Conservation (phyloP, 2,329 filamentous ascomycete genomes). For the Verticillium albo-atrum region DNA sequence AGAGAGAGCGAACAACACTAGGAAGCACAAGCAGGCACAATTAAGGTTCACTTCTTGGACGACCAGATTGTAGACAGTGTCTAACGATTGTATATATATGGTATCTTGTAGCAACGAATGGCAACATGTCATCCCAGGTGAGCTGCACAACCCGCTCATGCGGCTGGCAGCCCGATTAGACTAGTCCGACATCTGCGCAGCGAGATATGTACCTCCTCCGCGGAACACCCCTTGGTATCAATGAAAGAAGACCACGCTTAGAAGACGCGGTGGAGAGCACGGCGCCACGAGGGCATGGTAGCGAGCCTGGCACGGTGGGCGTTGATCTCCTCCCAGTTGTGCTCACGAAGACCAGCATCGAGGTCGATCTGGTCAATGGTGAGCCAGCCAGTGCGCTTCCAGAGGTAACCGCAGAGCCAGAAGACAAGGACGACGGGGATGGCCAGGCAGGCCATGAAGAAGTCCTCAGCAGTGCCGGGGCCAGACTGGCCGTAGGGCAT, state of each 20-base stretch:
- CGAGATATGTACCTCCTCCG: background rate
- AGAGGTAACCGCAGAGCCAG: slow-evolving; percentile 53
- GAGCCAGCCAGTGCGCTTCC: slow-evolving; percentile 62
- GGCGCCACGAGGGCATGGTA: slow-evolving; percentile 47
- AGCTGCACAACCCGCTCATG: background rate
- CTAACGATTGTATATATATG: background rate
- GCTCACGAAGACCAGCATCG: slow-evolving; percentile 58
- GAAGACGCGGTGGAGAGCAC: slow-evolving; percentile 30
- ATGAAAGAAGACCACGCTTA: slow-evolving; percentile 13
- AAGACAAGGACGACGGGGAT: slow-evolving; percentile 49
- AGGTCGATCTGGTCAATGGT: slow-evolving; percentile 58
- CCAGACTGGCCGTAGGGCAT: slow-evolving; percentile 19
- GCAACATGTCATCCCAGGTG: background rate
- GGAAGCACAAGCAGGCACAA: too few species aligned
- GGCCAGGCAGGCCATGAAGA: slow-evolving; percentile 52
- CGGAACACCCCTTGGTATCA: background rate
- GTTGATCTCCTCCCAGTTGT: slow-evolving; percentile 62
- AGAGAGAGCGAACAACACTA: too few species aligned
- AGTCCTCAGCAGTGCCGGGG: slow-evolving; percentile 35
- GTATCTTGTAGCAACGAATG: background rate
- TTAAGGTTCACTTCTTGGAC: too few species aligned
- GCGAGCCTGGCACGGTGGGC: slow-evolving; percentile 45
- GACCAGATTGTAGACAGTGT: background rate
- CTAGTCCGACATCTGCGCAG: background rate
- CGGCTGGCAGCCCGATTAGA: background rate